A percentile compares a stretch with the other conserved stretches of the same genome.
Conservation (phyloP, 805 yeast genomes). For the Maudiozyma serrabonitensis region DNA sequence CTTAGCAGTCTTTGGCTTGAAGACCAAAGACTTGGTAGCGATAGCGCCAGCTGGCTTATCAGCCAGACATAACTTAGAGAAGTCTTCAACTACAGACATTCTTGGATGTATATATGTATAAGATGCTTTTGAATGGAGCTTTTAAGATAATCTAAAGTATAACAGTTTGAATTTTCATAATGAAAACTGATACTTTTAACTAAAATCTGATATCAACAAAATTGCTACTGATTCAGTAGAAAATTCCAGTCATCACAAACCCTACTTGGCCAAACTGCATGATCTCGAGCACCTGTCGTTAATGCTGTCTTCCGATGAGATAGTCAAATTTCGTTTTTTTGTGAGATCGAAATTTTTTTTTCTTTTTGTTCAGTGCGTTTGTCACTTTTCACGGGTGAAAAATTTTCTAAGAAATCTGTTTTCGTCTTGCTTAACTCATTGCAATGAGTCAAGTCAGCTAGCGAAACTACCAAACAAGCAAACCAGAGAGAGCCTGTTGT, state of each 20-base stretch:
- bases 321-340: not conserved
- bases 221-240: too few species aligned
- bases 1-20: slow-evolving; percentile 87
- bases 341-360: not conserved
- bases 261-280: not conserved
- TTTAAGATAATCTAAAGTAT: too few species aligned
- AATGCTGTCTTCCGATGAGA: not conserved
- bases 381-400: not conserved
- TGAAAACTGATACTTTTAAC: not conserved
- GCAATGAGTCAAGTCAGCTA: too few species aligned
- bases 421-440: too few species aligned
- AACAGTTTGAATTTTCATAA: too few species aligned
- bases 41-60: slow-evolving; percentile 39
- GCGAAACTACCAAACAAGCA: too few species aligned
- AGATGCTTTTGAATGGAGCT: too few species aligned
- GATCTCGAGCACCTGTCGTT: not conserved
- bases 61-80: slow-evolving; percentile 56
- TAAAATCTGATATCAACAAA: not conserved
- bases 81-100: slow-evolving; percentile 44
- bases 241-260: not conserved
- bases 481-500: too few species aligned
- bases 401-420: not conserved
- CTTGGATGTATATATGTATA: too few species aligned
- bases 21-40: slow-evolving; percentile 66
- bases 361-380: not conserved